These are phyloP conservation scores for Metschnikowia lochheadii DNA, from an alignment of 805 yeast genomes.

Conservation along the genomic window DNA sequence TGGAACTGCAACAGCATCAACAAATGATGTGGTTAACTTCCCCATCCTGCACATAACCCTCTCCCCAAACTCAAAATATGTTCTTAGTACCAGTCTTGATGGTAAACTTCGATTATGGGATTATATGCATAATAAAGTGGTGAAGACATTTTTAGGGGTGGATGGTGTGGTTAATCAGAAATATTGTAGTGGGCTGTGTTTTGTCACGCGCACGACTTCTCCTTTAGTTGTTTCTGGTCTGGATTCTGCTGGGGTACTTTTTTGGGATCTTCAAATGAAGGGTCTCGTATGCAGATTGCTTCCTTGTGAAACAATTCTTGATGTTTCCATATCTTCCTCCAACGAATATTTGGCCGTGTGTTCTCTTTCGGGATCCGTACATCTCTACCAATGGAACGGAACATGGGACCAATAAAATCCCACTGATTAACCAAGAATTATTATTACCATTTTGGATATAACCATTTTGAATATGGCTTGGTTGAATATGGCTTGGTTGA, in stretches of 20 bases:
- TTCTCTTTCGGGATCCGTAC: slow-evolving; percentile 15
- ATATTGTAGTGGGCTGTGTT: slow-evolving; percentile 50
- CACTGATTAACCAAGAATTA: too few species aligned
- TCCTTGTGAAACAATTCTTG: slow-evolving; percentile 33
- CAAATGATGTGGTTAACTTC: slow-evolving; percentile 44
- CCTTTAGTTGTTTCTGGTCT: slow-evolving; percentile 58
- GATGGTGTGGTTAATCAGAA: slow-evolving; percentile 41
- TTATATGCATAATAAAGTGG: slow-evolving; percentile 73
- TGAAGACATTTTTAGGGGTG: slow-evolving; percentile 57
- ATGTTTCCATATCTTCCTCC: slow-evolving; percentile 33
- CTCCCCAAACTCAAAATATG: slow-evolving; percentile 76
- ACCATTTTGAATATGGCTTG: too few species aligned
- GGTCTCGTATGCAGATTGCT: slow-evolving; percentile 34
- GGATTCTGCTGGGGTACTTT: slow-evolving; percentile 47
- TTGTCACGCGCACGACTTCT: slow-evolving; percentile 35
- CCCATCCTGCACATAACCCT: slow-evolving; percentile 74
- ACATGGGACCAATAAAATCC: background rate
- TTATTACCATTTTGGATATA: too few species aligned
- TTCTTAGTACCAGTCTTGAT: slow-evolving; percentile 75
- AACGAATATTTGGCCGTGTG: slow-evolving; percentile 36
- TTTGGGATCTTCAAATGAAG: slow-evolving; percentile 69
- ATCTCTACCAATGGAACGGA: slow-evolving; percentile 11
- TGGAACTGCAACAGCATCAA: slow-evolving; percentile 56
- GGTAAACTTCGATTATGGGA: slow-evolving; percentile 83
- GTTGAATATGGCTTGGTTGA: too few species aligned